Evolutionary conservation across 352 stramenopile species (phyloP), one percentile per base, ranked within the genome.

Genomic region (Phytophthora vignae): DNA sequence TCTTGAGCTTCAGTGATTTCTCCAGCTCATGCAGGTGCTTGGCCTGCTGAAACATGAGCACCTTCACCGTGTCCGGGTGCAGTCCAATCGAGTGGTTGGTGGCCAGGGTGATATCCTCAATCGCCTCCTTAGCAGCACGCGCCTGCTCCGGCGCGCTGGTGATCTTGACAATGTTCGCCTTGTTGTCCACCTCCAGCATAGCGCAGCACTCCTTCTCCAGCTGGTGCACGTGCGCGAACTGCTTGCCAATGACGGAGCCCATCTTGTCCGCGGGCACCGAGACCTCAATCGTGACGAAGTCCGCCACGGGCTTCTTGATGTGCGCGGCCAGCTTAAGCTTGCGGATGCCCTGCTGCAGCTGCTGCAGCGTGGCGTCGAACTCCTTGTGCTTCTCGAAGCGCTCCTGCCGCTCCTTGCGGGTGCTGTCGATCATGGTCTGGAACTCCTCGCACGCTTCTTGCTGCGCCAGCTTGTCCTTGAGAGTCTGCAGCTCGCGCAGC

Each of bases 11-110:
- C 0, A 87, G 75, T 14, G 63, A 72, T 59, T 84, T 78, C 66
- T 93, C 83, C 61, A 95, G 63, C 38, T 88, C 85, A 44, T 92
- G 85, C 44, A 95, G 55, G 40, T 90, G 79, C 64, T 91, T 91
- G 54, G 81, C 81, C 67, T 93, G 89, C 63, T 93, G 85, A 55
- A 87, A 83, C 76, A 95, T 80, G 38, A 95, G 73, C 71, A 95
- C 65, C 52, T 93, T 92, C 50, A 95, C 76, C 21, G 85, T 89
- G 49, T 95, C 85, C 1, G 88, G 88, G 68, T 93, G 88, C 19
- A 95, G 71, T 12, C 85, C 88, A n/a, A 95, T 83, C 29, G 81
- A 78, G 52, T 93, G 81, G 33, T 70, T 85, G 9, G 79, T 88
- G 3, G 88, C 88, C 0, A 93, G 73, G 59, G 84, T 83, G 53